Base-by-base conservation (phyloP, 2,329 filamentous ascomycete species). In the Penicillium fuscoglaucum region DNA sequence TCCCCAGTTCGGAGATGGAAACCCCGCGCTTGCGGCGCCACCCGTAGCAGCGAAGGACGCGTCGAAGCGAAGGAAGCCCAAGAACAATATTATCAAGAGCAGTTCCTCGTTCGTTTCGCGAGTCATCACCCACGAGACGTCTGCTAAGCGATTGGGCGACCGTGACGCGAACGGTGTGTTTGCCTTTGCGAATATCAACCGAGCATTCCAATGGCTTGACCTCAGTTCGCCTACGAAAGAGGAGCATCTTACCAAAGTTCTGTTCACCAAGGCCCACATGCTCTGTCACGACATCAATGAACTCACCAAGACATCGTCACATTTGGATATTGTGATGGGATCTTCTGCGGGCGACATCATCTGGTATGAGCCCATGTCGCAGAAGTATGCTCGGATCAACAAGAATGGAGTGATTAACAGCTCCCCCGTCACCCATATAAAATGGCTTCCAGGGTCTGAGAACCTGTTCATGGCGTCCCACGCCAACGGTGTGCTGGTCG, bases 81-180 rank as follows among this genome's bases (percentile, higher is more conserved):
- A 98, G 82, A 98, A 93, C 77, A 98, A 96, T 74, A 95, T 99
- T 74, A 88, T 93, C 52, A 99, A 99, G 81, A 98, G 92, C 78
- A 98, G 96, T 75, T 99, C 95, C 10, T 96, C 93, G 0, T 99
- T 97, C 72, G 95, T 99, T 31, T 97, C 93, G n/a, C 83, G 95
- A 55, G 93, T 97, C 33, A 96, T 98, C 63, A 88, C 92, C 17
- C 90, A 96, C 69, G 95, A 99, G 68, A 83, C 83, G 5, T 76
- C 96, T 55, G 83, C 84, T 24, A 96, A 95, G 76, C 87, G 90
- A 63, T 76, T 98, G 62, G 84, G 86, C 49, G 95, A 98, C 33
- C 87, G 91, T 61, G 86, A 87, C 13, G 81, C 82, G 2, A 90
- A 95, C 62, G 93, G 92, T 1, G 76, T 95, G 4, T 96, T 95